Conservation (phyloP, 164 flowering plant species). For the Chimonanthus praecox region DNA sequence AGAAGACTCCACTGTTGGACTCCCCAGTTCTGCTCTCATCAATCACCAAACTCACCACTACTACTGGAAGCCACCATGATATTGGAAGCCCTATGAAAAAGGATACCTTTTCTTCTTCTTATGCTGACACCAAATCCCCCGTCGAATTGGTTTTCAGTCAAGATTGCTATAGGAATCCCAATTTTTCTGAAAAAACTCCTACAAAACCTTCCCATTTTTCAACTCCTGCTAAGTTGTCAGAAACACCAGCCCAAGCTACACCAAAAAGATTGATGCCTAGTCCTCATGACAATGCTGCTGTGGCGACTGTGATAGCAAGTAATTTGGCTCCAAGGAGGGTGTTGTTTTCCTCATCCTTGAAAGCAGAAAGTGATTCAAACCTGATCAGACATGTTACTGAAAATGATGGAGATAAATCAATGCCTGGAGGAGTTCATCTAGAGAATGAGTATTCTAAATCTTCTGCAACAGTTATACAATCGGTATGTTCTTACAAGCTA, state of each 20-base stretch:
- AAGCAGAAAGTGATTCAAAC: conserved; percentile 20
- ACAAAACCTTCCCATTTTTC: conserved; percentile 16
- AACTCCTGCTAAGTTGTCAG: conserved; percentile 22
- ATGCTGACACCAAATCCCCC: conserved; percentile 6
- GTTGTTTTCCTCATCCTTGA: conserved; percentile 31
- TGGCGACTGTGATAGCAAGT: conserved; percentile 13
- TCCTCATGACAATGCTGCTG: conserved; percentile 25
- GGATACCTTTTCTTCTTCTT: conserved; percentile 12
- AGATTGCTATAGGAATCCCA: conserved; percentile 6
- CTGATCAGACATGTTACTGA: conserved; percentile 6
- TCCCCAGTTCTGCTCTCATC: conserved; percentile 15
- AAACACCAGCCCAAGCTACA: conserved; percentile 48
- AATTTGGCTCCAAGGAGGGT: conserved; percentile 41
- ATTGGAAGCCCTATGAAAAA: conserved; percentile 3
- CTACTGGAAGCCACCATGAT: conserved; percentile 7
- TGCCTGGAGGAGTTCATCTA: conserved; percentile 5
- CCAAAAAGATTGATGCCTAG: conserved; percentile 38
- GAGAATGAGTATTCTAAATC: conserved; percentile 3
- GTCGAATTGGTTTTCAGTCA: conserved; percentile 4
- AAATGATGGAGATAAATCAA: neutral
- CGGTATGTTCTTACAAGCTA: conserved; percentile 19
- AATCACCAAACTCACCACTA: conserved; percentile 9
- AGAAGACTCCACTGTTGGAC: conserved; percentile 20
- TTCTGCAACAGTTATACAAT: conserved; percentile 7
- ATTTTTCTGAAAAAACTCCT: conserved; percentile 28